Percentiles rank a stretch among this genome's conserved stretches.
These are phyloP conservation scores for Stephania japonica DNA, from an alignment of 164 flowering plant genomes.

Conservation along the genomic window DNA sequence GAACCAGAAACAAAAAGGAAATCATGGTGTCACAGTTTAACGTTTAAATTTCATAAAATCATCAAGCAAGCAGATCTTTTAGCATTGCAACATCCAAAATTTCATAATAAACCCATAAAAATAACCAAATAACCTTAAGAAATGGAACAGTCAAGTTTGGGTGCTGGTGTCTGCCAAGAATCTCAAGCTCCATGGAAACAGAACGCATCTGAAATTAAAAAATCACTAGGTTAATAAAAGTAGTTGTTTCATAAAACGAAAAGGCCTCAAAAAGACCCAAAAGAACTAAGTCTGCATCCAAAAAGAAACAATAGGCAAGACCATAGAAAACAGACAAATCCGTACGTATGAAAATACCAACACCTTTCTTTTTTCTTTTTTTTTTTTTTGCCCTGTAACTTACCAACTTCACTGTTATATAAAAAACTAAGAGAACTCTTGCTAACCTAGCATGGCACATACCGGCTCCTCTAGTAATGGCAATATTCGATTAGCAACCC, in stretches of 20 bases:
- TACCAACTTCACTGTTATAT: neutral
- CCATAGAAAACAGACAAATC: neutral
- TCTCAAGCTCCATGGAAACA: conserved; percentile 80
- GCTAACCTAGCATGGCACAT: conserved; percentile 15
- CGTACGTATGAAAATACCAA: too few species aligned
- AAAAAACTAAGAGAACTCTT: neutral
- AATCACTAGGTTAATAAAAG: neutral
- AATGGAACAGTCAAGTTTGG: conserved; percentile 76
- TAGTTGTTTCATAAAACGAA: neutral
- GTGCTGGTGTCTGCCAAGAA: conserved; percentile 88
- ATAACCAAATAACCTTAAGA: conserved; percentile 50
- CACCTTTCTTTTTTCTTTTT: too few species aligned
- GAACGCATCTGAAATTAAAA: conserved; percentile 55
- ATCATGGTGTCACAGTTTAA: too few species aligned
- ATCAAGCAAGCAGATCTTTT: too few species aligned
- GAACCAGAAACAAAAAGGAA: too few species aligned
- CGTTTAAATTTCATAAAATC: too few species aligned
- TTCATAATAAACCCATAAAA: too few species aligned
- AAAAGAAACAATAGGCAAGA: neutral
- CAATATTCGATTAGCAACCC: conserved; percentile 74
- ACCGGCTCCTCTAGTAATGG: conserved; percentile 97
- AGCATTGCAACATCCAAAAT: too few species aligned
- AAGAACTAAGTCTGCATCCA: neutral
- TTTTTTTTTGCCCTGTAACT: neutral
- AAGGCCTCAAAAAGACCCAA: neutral